Percentiles rank a stretch among this genome's conserved stretches.
Evolutionary conservation across 768 basidiomycete species (phyloP).

Genomic region (Tubosaeta sp.): DNA sequence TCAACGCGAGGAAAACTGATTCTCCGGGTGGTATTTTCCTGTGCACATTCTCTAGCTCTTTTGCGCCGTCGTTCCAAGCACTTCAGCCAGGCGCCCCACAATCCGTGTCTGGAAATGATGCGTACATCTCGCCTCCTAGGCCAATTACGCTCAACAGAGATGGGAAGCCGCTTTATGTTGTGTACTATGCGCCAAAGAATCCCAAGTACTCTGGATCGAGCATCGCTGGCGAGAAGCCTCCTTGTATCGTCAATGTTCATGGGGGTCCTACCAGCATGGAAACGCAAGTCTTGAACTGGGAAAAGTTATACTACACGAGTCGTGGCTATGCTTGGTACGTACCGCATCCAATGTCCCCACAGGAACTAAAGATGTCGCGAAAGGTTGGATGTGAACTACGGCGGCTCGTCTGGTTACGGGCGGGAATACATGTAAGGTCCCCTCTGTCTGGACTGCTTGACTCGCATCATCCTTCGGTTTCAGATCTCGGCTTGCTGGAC

Average conservation of each 20-base stretch:
- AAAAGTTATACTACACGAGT: slow-evolving; percentile 62
- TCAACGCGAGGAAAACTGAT: slow-evolving; percentile 32
- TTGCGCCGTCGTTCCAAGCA: slow-evolving; percentile 16
- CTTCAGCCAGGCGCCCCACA: slow-evolving; percentile 25
- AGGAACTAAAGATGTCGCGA: neutral
- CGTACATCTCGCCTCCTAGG: slow-evolving; percentile 44
- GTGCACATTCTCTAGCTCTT: slow-evolving; percentile 25
- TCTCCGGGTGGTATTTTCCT: slow-evolving; percentile 29
- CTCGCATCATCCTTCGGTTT: slow-evolving; percentile 7
- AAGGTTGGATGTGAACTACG: slow-evolving; percentile 73
- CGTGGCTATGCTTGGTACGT: slow-evolving; percentile 70
- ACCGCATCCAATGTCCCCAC: neutral
- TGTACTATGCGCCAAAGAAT: slow-evolving; percentile 67
- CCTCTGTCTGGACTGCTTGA: neutral
- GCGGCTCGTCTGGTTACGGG: slow-evolving; percentile 74
- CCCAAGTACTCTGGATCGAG: slow-evolving; percentile 50
- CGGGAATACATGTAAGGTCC: slow-evolving; percentile 50
- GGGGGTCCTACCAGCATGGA: slow-evolving; percentile 64
- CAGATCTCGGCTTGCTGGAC: slow-evolving; percentile 47
- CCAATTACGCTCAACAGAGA: slow-evolving; percentile 41
- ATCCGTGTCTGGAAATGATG: slow-evolving; percentile 10
- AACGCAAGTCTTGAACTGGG: slow-evolving; percentile 47
- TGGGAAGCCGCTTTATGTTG: slow-evolving; percentile 47
- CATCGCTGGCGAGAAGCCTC: slow-evolving; percentile 54
- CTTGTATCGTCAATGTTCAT: slow-evolving; percentile 60